Conservation (phyloP, 352 stramenopile genomes). For the Phytophthora hibernalis region DNA sequence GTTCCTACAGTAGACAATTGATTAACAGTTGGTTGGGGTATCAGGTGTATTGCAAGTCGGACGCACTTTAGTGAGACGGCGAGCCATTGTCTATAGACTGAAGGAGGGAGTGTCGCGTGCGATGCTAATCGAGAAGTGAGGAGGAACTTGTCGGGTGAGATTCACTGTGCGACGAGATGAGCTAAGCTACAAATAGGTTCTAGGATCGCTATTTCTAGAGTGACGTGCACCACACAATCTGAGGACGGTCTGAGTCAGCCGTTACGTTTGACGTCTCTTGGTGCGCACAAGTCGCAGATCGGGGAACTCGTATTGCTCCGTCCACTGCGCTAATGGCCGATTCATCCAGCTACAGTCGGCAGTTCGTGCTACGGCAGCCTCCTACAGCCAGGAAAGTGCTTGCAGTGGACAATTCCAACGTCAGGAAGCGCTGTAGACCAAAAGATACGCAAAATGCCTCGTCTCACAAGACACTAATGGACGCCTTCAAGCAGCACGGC, state of each 20-base stretch:
- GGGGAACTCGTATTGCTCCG: background rate
- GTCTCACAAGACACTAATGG: constrained; percentile 55
- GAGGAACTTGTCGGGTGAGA: background rate
- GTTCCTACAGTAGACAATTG: constrained; percentile 57
- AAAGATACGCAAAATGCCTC: constrained; percentile 14
- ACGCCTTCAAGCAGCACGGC: constrained; percentile 76
- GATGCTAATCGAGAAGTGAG: constrained; percentile 40
- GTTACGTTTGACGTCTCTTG: constrained; percentile 33
- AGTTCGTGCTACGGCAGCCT: constrained; percentile 37
- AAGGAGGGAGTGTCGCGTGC: constrained; percentile 1
- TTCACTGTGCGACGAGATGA: background rate
- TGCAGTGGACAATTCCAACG: constrained; percentile 17
- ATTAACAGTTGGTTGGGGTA: background rate
- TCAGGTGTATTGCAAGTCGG: background rate
- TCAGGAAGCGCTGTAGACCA: constrained; percentile 26
- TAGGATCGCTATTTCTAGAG: constrained; percentile 33
- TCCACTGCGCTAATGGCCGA: background rate
- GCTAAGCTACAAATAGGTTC: constrained; percentile 17
- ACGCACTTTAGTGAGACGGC: constrained; percentile 82
- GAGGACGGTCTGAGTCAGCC: constrained; percentile 2
- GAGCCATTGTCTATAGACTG: constrained; percentile 53
- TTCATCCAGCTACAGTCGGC: constrained; percentile 26
- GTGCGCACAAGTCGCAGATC: constrained; percentile 27
- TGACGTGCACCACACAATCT: constrained; percentile 22
- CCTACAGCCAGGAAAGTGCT: constrained; percentile 1